Base-by-base conservation (phyloP, 495 filamentous ascomycete genomes). In the Podospora tetraspora region DNA sequence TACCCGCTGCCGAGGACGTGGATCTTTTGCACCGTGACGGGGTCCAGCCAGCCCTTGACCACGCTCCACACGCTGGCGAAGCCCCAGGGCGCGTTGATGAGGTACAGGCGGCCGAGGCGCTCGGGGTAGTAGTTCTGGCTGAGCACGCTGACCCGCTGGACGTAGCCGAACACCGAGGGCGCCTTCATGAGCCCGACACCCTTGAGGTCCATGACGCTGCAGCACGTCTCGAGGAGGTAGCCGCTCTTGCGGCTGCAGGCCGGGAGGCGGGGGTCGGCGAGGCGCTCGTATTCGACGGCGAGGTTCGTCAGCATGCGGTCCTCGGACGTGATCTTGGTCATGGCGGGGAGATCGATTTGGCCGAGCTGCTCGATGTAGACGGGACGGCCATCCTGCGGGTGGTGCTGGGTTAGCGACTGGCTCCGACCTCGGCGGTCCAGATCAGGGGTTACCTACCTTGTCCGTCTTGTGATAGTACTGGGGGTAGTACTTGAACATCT, bases 381-480 rank as follows among this genome's bases (percentile, higher is more conserved):
- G 62, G 95, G 95, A 67, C 95, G 90, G 64, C 95, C 95, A 83
- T 98, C 95, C 94, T 97, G 75, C 59, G 61, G 43, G 23, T 4
- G 19, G 4, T 19, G 30, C 27, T 19, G 68, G 60, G 67, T 73
- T 22, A 68, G 64, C 56, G 68, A 7, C 16, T 43, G 5, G 13
- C 1, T 19, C 23, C 32, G 25, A 13, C 13, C 5, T 24, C 43
- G 16, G n/a, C 19, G 13, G 1, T 7, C 21, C 34, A 60, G 21
- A 60, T 29, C 59, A n/a, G 21, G 57, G 34, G 62, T 5, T 5
- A 71, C 79, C 30, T 80, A 95, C 94, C 85, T 96, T 97, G 81
- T 99, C 95, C 7, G 92, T 99, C 83, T 96, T 97, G 86, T 99
- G 95, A 79, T 99, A 99, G 84, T 95, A 99, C 83, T 99, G 95